Evolutionary conservation across 805 yeast genomes (phyloP).

Genomic region (Suhomyces emberorum): DNA sequence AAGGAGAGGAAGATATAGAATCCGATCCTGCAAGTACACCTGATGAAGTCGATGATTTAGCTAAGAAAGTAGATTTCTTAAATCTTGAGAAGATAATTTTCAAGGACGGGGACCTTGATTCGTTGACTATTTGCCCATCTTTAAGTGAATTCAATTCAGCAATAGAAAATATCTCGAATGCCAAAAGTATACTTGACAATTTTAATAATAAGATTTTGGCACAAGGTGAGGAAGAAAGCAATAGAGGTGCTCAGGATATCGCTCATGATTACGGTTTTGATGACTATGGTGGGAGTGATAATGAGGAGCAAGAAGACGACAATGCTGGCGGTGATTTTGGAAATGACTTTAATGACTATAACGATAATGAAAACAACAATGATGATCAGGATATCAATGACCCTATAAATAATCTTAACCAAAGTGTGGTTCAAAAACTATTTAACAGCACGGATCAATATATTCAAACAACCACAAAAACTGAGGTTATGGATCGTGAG

Average conservation of each 20-base stretch:
- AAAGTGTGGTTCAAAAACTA: slow-evolving; percentile 13
- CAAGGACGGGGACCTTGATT: slow-evolving; percentile 18
- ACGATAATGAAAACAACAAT: slow-evolving; percentile 9
- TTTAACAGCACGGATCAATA: slow-evolving; percentile 14
- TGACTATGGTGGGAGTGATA: slow-evolving; percentile 14
- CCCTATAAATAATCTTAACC: slow-evolving; percentile 10
- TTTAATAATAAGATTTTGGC: slow-evolving; percentile 35
- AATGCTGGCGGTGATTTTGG: slow-evolving; percentile 13
- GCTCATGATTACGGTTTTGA: slow-evolving; percentile 9
- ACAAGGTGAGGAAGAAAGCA: slow-evolving; percentile 8
- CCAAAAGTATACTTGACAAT: slow-evolving; percentile 41
- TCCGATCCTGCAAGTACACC: slow-evolving; percentile 7
- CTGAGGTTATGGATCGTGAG: slow-evolving; percentile 50
- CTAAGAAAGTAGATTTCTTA: no score
- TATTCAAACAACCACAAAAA: slow-evolving; percentile 12
- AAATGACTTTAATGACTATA: slow-evolving; percentile 14
- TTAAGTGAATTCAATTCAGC: slow-evolving; percentile 57
- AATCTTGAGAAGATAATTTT: slow-evolving; percentile 20
- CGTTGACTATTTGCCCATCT: slow-evolving; percentile 64
- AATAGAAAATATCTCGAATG: slow-evolving; percentile 51
- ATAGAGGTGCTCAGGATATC: slow-evolving; percentile 11
- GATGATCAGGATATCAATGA: slow-evolving; percentile 5
- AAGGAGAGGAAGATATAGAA: slow-evolving; percentile 15
- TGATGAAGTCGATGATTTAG: slow-evolving; percentile 18
- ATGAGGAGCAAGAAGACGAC: slow-evolving; percentile 13